Evolutionary conservation across 176 grass and related monocot genomes (phyloP).

Genomic region (Triticum monococcum): DNA sequence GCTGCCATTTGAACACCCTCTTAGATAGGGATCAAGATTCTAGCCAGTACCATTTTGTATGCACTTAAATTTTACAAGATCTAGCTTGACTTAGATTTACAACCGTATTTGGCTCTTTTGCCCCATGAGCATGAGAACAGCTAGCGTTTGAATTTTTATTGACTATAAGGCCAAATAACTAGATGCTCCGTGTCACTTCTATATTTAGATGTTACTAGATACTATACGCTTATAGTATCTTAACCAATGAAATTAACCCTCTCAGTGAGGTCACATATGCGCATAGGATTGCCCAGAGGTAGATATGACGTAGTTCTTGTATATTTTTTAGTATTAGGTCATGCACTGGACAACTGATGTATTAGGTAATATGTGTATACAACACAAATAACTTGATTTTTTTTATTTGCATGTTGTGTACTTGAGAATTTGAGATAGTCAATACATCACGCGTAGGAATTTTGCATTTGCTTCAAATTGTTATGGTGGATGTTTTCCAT

Average conservation of each 20-base stretch:
- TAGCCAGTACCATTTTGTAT: neutral
- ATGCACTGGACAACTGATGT: neutral
- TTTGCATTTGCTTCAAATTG: neutral
- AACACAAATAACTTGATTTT: neutral
- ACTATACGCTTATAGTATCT: neutral
- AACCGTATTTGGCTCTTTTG: neutral
- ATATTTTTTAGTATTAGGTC: neutral
- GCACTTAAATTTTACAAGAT: neutral
- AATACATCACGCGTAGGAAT: neutral
- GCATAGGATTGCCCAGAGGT: neutral
- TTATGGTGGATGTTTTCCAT: neutral
- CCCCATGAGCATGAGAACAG: neutral
- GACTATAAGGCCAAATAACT: neutral
- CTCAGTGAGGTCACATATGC: neutral
- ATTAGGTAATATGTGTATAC: neutral
- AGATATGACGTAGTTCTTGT: slow-evolving; percentile 13
- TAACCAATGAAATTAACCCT: slow-evolving; percentile 4
- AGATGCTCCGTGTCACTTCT: neutral
- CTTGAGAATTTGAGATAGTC: neutral
- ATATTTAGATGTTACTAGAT: neutral
- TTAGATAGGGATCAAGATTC: neutral
- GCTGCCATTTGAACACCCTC: neutral
- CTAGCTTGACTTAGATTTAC: neutral
- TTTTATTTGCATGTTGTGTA: neutral
- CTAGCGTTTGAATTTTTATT: neutral